Conservation (phyloP, 2,329 filamentous ascomycete genomes). For the Chaetothyriales sp. region DNA sequence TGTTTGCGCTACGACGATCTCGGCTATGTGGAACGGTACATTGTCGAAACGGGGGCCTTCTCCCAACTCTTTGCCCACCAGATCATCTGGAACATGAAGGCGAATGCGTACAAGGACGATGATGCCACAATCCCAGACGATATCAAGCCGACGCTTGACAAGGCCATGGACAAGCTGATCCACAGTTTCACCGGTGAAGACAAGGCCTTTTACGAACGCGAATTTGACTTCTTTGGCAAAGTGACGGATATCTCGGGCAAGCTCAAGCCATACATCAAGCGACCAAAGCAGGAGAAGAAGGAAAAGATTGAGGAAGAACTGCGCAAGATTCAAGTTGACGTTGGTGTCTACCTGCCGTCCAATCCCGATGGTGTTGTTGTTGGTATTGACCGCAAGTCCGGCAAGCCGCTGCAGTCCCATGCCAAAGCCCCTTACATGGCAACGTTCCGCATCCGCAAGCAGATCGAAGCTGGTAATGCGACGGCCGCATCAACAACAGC, state of each 20-base stretch:
- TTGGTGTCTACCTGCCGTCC: conserved; percentile 90
- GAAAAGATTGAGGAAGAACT: conserved; percentile 98
- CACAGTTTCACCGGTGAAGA: conserved; percentile 66
- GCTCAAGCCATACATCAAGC: conserved; percentile 82
- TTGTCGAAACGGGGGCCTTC: conserved; percentile 89
- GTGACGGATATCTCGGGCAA: conserved; percentile 93
- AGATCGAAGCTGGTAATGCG: conserved; percentile 38
- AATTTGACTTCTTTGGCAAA: conserved; percentile 97
- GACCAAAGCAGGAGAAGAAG: conserved; percentile 89
- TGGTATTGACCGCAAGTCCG: conserved; percentile 93
- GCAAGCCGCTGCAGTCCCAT: conserved; percentile 92
- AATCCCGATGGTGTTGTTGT: conserved; percentile 96
- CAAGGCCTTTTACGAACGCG: conserved; percentile 74
- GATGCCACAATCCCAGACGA: conserved; percentile 77
- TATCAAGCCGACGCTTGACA: conserved; percentile 85
- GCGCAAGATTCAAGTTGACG: conserved; percentile 90
- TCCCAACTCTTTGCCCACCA: conserved; percentile 98
- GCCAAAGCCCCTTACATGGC: conserved; percentile 99
- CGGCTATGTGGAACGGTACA: conserved; percentile 91
- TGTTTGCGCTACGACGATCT: conserved; percentile 81
- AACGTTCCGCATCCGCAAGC: conserved; percentile 90
- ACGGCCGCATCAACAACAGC: conserved; percentile 38
- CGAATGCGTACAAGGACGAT: conserved; percentile 95
- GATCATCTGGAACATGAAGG: conserved; percentile 99
- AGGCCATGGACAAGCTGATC: conserved; percentile 72